These are phyloP conservation scores for Pseudodiploospora longispora DNA, from an alignment of 2,329 filamentous ascomycete species.

Conservation along the genomic window DNA sequence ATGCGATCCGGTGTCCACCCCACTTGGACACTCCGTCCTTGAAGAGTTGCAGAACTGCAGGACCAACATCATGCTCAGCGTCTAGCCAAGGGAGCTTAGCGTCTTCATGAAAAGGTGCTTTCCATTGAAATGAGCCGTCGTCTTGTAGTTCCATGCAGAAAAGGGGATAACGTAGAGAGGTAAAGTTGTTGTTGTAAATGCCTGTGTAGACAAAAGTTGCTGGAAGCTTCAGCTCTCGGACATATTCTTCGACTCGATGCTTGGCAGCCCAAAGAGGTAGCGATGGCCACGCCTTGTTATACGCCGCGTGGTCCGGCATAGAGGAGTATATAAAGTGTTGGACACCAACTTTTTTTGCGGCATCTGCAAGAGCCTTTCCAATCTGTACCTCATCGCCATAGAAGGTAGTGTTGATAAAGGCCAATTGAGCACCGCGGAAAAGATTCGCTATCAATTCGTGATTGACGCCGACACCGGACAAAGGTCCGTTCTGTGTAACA, in stretches of 20 bases:
- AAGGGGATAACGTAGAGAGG: slow-evolving; percentile 80
- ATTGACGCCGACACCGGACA: slow-evolving; percentile 60
- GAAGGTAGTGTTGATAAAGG: slow-evolving; percentile 97
- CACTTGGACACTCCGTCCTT: slow-evolving; percentile 86
- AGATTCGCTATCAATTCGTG: slow-evolving; percentile 64
- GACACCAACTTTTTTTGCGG: slow-evolving; percentile 74
- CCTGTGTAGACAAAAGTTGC: slow-evolving; percentile 93
- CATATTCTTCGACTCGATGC: slow-evolving; percentile 85
- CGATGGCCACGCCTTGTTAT: slow-evolving; percentile 68
- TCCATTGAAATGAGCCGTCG: slow-evolving; percentile 85
- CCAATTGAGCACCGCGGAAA: slow-evolving; percentile 76
- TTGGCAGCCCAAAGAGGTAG: slow-evolving; percentile 89
- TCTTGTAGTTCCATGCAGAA: slow-evolving; percentile 88
- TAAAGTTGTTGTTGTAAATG: slow-evolving; percentile 99
- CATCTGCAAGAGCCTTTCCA: slow-evolving; percentile 80
- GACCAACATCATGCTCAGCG: slow-evolving; percentile 91
- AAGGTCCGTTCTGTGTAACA: slow-evolving; percentile 61
- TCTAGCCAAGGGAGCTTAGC: slow-evolving; percentile 91
- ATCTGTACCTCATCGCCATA: slow-evolving; percentile 92
- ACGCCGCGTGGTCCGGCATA: slow-evolving; percentile 88
- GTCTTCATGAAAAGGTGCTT: slow-evolving; percentile 86
- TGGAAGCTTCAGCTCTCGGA: slow-evolving; percentile 71
- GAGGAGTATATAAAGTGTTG: slow-evolving; percentile 94
- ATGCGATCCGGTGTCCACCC: slow-evolving; percentile 68
- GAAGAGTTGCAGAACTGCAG: slow-evolving; percentile 86